phyloP scores from a whole-genome alignment of 257 asterid species.

The Buddleja alternifolia region DNA sequence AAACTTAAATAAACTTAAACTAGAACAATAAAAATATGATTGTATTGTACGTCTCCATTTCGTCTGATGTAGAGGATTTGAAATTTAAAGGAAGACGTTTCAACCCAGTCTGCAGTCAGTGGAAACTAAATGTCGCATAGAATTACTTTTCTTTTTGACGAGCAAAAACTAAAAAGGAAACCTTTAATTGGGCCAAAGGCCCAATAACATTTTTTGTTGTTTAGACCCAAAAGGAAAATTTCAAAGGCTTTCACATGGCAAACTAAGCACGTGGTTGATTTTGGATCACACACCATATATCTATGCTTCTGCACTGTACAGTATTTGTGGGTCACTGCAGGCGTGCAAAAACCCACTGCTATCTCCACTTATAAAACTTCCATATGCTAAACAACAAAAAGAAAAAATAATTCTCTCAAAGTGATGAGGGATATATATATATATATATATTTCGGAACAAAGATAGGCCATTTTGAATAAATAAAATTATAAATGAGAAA shows the following conservation, averaged over 20 bases:
- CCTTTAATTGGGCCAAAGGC: too few species aligned
- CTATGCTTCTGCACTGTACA: slow-evolving; percentile 12
- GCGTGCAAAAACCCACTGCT: slow-evolving; percentile 20
- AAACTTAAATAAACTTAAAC: too few species aligned
- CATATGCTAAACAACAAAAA: slow-evolving; percentile 26
- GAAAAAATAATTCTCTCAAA: background rate
- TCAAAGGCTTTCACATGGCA: slow-evolving; percentile 14
- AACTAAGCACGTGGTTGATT: slow-evolving; percentile 22
- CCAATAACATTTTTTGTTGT: background rate
- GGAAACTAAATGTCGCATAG: too few species aligned
- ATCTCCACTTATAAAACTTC: background rate
- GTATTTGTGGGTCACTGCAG: background rate
- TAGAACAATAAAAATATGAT: too few species aligned
- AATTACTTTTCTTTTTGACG: too few species aligned
- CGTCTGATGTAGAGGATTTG: too few species aligned
- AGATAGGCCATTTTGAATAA: background rate
- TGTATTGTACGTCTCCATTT: too few species aligned
- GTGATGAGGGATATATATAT: background rate
- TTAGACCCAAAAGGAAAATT: background rate
- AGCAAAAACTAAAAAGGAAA: too few species aligned
- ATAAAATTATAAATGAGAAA: background rate
- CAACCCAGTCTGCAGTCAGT: too few species aligned
- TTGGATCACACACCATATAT: background rate
- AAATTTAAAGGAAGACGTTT: too few species aligned
- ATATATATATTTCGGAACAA: background rate